phyloP scores from a whole-genome alignment of 1,139 yeast species.

The Debaryomyces nepalensis region DNA sequence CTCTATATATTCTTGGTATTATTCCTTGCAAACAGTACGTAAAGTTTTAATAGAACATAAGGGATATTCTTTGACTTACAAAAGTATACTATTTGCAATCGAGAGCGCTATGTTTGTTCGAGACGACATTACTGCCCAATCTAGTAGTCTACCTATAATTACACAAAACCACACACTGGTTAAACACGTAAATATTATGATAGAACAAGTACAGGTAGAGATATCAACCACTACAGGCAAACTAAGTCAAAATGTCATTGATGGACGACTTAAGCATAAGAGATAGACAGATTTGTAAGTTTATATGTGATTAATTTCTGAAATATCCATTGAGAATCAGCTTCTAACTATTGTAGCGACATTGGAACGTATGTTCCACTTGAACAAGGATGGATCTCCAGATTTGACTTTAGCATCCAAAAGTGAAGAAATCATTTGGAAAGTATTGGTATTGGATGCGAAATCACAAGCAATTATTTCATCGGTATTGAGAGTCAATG shows the following conservation, averaged over 20 bases:
- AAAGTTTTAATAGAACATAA: too few relatives aligned
- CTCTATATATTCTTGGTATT: not conserved
- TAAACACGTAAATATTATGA: conserved; percentile 11
- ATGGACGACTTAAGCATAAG: conserved; percentile 31
- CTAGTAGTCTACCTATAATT: conserved; percentile 18
- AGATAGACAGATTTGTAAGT: conserved; percentile 39
- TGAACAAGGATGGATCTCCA: conserved; percentile 63
- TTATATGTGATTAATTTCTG: not conserved
- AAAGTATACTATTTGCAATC: too few relatives aligned
- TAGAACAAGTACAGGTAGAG: not conserved
- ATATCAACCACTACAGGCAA: not conserved
- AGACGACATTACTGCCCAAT: conserved; percentile 17
- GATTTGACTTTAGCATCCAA: conserved; percentile 57
- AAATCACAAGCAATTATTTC: conserved; percentile 86
- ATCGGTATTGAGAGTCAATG: conserved; percentile 88
- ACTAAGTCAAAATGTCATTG: conserved; percentile 21
- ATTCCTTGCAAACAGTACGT: too few relatives aligned
- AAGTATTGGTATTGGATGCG: conserved; percentile 83
- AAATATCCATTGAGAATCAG: not conserved
- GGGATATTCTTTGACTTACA: too few relatives aligned
- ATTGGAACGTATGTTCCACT: conserved; percentile 81
- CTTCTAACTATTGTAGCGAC: conserved; percentile 26
- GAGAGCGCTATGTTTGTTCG: not conserved
- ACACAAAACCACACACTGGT: conserved; percentile 7
- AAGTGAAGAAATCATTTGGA: conserved; percentile 81